Base-by-base conservation (phyloP, 306 rosid genomes). In the Dicorynia guianensis region DNA sequence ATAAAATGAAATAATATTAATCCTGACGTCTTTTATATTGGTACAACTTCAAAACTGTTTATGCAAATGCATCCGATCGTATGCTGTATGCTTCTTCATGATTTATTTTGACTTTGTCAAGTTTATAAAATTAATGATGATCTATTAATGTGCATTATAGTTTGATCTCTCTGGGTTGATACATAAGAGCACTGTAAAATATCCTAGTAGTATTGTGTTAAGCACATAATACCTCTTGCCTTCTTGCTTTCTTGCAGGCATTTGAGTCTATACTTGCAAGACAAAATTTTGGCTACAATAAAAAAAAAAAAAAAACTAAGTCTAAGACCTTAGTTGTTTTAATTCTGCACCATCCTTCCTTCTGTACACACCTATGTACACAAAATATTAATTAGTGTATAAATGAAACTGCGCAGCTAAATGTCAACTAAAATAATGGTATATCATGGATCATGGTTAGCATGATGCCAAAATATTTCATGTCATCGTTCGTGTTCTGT, bases 51-150 rank as follows among this genome's bases (percentile, higher is more conserved):
- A 25, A 25, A 25, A 25, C 30, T 25, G 30, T 25, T 25, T 25
- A 1, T 25, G 2, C 30, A 25, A 25, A 2, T 25, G 2, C 30
- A 25, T 25, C 30, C 30, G 30, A 25, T 25, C 30, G 2, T 25
- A 25, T 25, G 30, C 30, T 25, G 2, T 25, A 57, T 65, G 43
- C 76, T 54, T 71, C 52, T 63, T 78, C 63, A 11, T 47, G 64
- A 64, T 63, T 36, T 54, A 48, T 49, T 66, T 79, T 72, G 40
- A 72, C 20, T 57, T 65, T 65, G 59, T 42, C 63, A 65, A 53
- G 49, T 48, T 58, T 46, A 64, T 25, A 19, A 64, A 67, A 65
- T 38, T 58, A 72, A 72, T 20, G 49, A 38, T 65, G 62, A 66
- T 57, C 13, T 19, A 14, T 15, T 42, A 58, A 64, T 60, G 15